These are phyloP conservation scores for Fraxinus paxiana DNA, from an alignment of 305 asterid genomes.

Conservation along the genomic window DNA sequence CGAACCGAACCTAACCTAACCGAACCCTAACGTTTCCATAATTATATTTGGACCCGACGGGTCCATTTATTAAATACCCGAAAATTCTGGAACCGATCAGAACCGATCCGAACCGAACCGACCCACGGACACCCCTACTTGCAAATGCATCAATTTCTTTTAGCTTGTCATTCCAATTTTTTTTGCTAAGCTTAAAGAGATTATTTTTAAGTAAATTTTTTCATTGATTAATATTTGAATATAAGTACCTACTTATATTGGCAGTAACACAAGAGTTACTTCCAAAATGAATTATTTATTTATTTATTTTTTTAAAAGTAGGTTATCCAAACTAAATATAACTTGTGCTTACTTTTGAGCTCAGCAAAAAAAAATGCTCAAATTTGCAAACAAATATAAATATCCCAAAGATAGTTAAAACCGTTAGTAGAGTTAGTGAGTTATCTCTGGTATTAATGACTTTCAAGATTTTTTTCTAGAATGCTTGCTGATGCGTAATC, in stretches of 20 bases:
- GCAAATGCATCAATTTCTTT: neutral
- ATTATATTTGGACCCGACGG: too few relatives aligned
- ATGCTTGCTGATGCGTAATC: conserved; percentile 8
- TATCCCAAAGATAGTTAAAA: neutral
- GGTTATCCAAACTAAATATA: neutral
- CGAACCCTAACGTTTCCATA: too few relatives aligned
- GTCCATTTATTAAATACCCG: too few relatives aligned
- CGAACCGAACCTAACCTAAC: too few relatives aligned
- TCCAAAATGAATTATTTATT: neutral
- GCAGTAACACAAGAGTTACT: neutral
- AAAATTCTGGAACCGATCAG: too few relatives aligned
- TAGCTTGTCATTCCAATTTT: neutral
- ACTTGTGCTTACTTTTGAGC: neutral
- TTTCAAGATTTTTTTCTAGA: neutral
- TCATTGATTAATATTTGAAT: neutral
- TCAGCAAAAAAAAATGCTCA: neutral
- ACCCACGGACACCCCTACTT: too few relatives aligned
- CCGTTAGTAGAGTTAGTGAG: neutral
- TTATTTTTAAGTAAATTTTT: neutral
- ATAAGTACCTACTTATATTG: neutral
- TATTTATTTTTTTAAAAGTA: neutral
- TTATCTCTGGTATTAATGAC: neutral
- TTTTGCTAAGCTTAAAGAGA: neutral
- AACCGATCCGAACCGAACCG: too few relatives aligned
- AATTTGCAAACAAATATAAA: neutral